phyloP scores from a whole-genome alignment of 805 yeast species.

The Yarrowia bubula region DNA sequence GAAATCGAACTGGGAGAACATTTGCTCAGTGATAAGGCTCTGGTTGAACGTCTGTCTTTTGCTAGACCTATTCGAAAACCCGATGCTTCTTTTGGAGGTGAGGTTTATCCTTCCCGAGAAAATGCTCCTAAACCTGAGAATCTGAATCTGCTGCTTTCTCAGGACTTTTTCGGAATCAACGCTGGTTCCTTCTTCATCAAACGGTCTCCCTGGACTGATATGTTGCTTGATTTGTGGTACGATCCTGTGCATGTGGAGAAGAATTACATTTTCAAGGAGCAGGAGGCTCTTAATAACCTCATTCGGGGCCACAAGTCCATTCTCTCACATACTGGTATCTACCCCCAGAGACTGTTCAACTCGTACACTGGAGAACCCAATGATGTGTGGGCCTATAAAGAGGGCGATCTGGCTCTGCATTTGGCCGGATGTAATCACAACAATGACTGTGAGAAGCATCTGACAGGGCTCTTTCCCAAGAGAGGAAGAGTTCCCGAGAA shows the following conservation, averaged over 20 bases:
- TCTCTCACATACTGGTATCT: constrained; percentile 34
- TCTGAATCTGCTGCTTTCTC: constrained; percentile 35
- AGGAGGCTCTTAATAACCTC: constrained; percentile 34
- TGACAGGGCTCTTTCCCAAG: neutral
- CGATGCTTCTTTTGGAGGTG: constrained; percentile 27
- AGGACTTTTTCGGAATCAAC: constrained; percentile 37
- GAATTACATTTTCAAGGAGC: constrained; percentile 33
- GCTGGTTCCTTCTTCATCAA: constrained; percentile 40
- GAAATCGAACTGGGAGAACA: constrained; percentile 35
- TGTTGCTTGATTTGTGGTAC: constrained; percentile 38
- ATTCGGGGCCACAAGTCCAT: constrained; percentile 31
- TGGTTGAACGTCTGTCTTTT: constrained; percentile 33
- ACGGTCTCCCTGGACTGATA: constrained; percentile 31
- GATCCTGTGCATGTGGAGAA: constrained; percentile 31
- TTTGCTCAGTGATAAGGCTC: constrained; percentile 35
- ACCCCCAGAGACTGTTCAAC: constrained; percentile 38
- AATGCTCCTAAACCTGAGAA: constrained; percentile 25
- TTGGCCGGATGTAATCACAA: constrained; percentile 35
- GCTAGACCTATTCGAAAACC: constrained; percentile 32
- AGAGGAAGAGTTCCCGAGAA: constrained; percentile 14
- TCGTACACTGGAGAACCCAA: constrained; percentile 33
- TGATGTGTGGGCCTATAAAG: constrained; percentile 26
- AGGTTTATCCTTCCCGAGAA: neutral
- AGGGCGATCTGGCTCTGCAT: constrained; percentile 38
- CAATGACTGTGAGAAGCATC: neutral